Percentiles rank a stretch among this genome's conserved stretches.
Conservation (phyloP, 1,284 basidiomycete genomes). For the Ganoderma meredithae region DNA sequence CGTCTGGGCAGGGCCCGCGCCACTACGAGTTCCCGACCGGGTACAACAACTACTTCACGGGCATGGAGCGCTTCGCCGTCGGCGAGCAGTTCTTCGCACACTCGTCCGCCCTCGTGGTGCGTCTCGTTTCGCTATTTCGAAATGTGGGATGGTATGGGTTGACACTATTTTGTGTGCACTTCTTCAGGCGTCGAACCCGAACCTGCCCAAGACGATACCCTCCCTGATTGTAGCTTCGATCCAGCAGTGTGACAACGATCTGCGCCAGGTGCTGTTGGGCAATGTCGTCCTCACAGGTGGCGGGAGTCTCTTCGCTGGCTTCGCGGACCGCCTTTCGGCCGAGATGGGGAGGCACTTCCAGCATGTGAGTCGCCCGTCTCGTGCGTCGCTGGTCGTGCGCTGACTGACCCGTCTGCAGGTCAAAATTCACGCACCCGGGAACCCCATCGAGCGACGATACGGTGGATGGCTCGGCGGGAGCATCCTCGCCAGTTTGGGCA, state of each 20-base stretch:
- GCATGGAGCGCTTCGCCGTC: slow-evolving; percentile 81
- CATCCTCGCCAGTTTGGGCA: slow-evolving; percentile 91
- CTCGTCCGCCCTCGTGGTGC: slow-evolving; percentile 76
- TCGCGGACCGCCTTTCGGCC: slow-evolving; percentile 84
- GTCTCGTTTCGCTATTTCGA: slow-evolving; percentile 38
- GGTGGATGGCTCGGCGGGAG: slow-evolving; percentile 95
- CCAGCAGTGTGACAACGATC: slow-evolving; percentile 88
- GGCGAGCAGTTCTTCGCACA: slow-evolving; percentile 92
- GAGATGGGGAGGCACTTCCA: slow-evolving; percentile 85
- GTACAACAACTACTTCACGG: slow-evolving; percentile 83
- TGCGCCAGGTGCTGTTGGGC: slow-evolving; percentile 87
- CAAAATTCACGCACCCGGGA: slow-evolving; percentile 92
- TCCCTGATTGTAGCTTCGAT: slow-evolving; percentile 84
- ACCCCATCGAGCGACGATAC: slow-evolving; percentile 87
- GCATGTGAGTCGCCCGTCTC: slow-evolving; percentile 62
- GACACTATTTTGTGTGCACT: not conserved
- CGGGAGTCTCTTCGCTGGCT: slow-evolving; percentile 85
- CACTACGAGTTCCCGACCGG: slow-evolving; percentile 98
- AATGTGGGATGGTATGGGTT: not conserved
- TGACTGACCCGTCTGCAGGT: slow-evolving; percentile 48
- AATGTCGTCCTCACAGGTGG: slow-evolving; percentile 97
- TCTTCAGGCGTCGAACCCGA: slow-evolving; percentile 65
- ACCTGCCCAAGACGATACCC: slow-evolving; percentile 79
- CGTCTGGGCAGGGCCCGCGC: slow-evolving; percentile 59
- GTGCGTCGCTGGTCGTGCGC: slow-evolving; percentile 7